These are phyloP conservation scores for Laguncularia racemosa DNA, from an alignment of 345 rosid species.

Conservation along the genomic window DNA sequence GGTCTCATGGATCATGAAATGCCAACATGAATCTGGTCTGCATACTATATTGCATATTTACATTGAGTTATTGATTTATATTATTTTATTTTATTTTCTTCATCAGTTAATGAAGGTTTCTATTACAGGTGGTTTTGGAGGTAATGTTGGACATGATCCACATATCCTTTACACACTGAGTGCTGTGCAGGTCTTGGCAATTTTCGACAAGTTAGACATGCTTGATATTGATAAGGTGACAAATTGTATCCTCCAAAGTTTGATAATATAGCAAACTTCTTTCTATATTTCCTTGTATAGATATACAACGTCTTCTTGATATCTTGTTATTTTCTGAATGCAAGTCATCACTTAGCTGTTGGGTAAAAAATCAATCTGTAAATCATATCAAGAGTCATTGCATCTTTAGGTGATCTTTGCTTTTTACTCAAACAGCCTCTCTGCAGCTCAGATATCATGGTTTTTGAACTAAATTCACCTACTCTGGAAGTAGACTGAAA, in stretches of 20 bases:
- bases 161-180: constrained; percentile 74
- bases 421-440: too few species aligned
- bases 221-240: constrained; percentile 66
- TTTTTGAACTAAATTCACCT: not conserved
- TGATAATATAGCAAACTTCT: not conserved
- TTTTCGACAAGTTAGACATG: constrained; percentile 55
- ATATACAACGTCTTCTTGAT: not conserved
- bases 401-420: not conserved
- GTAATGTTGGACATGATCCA: constrained; percentile 85
- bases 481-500: too few species aligned
- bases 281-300: not conserved
- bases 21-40: constrained; percentile 35
- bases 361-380: not conserved
- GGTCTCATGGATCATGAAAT: constrained; percentile 64
- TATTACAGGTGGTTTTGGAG: constrained; percentile 85
- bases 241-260: constrained; percentile 62
- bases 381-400: not conserved
- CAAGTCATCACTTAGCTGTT: not conserved
- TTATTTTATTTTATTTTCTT: not conserved
- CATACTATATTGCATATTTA: too few species aligned
- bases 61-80: not conserved
- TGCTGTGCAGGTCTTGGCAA: constrained; percentile 79
- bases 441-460: not conserved
- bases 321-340: not conserved
- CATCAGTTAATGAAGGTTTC: not conserved